Evolutionary conservation across 2,329 filamentous ascomycete species (phyloP).

Genomic region (Verticillium klebahnii): DNA sequence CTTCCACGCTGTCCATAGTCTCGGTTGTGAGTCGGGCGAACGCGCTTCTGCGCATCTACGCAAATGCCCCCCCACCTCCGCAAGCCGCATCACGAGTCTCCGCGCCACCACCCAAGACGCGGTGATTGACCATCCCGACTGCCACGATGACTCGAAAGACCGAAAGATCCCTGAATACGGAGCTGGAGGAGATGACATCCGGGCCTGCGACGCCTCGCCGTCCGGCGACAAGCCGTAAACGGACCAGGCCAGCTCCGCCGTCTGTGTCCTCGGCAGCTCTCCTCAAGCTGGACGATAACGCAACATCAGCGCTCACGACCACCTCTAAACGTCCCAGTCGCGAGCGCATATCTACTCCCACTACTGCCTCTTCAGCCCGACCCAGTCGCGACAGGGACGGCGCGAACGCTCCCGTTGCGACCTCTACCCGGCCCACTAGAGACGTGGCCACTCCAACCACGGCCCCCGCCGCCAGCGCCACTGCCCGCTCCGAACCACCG

Average conservation of each 20-base stretch:
- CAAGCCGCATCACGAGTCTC: constrained; percentile 14
- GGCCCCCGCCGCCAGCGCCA: constrained; percentile 16
- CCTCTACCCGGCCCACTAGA: constrained; percentile 26
- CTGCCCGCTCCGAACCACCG: constrained; percentile 51
- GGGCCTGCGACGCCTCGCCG: constrained; percentile 33
- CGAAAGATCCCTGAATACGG: neutral
- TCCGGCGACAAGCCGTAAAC: constrained; percentile 37
- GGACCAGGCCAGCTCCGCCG: constrained; percentile 37
- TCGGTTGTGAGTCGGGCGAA: constrained; percentile 13
- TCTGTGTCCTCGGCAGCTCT: neutral
- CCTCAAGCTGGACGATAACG: neutral
- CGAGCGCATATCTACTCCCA: constrained; percentile 2
- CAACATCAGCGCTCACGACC: neutral
- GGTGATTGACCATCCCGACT: constrained; percentile 13
- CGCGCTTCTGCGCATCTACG: constrained; percentile 11
- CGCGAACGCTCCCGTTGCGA: constrained; percentile 13
- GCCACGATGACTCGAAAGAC: constrained; percentile 7
- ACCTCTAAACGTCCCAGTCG: constrained; percentile 3
- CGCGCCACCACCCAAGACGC: constrained; percentile 16
- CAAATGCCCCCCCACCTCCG: constrained; percentile 14
- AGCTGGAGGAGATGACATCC: constrained; percentile 22
- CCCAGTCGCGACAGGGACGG: neutral
- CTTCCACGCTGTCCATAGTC: constrained; percentile 9
- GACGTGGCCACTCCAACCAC: constrained; percentile 21
- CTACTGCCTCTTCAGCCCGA: neutral